These are phyloP conservation scores for Linnemannia zychae DNA, from an alignment of 192 early-diverging fungal species.

Conservation along the genomic window DNA sequence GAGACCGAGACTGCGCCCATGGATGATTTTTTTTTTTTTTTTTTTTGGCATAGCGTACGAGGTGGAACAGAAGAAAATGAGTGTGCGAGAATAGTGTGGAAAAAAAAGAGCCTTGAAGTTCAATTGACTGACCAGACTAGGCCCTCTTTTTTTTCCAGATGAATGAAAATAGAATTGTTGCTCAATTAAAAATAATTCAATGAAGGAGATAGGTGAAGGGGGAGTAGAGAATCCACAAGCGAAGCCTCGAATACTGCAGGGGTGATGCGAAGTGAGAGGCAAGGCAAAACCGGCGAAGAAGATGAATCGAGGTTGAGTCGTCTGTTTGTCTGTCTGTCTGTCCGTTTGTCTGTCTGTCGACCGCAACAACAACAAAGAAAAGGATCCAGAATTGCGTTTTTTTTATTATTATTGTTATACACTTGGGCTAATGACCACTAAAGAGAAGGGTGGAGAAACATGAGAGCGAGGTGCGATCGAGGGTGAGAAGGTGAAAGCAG, in stretches of 20 bases:
- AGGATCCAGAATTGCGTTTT: no score
- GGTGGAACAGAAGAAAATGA: no score
- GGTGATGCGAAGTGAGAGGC: neutral
- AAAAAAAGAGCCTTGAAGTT: neutral
- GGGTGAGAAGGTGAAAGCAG: no score
- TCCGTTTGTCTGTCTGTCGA: neutral
- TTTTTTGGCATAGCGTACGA: no score
- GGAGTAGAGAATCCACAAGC: neutral
- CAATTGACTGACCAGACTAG: neutral
- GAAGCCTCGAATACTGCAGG: neutral
- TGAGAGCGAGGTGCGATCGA: no score
- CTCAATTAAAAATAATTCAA: neutral
- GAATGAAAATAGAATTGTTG: neutral
- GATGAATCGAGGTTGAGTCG: neutral
- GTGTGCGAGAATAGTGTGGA: neutral
- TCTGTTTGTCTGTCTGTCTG: neutral
- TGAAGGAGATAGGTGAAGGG: neutral
- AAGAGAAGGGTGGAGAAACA: no score
- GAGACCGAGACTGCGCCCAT: no score
- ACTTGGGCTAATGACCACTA: no score
- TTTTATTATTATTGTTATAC: no score
- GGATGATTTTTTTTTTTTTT: no score
- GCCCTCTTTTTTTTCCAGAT: neutral
- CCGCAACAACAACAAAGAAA: no score
- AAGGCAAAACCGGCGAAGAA: neutral